These are phyloP conservation scores for Hordeum marinum DNA, from an alignment of 176 grass and related monocot species.

Conservation along the genomic window DNA sequence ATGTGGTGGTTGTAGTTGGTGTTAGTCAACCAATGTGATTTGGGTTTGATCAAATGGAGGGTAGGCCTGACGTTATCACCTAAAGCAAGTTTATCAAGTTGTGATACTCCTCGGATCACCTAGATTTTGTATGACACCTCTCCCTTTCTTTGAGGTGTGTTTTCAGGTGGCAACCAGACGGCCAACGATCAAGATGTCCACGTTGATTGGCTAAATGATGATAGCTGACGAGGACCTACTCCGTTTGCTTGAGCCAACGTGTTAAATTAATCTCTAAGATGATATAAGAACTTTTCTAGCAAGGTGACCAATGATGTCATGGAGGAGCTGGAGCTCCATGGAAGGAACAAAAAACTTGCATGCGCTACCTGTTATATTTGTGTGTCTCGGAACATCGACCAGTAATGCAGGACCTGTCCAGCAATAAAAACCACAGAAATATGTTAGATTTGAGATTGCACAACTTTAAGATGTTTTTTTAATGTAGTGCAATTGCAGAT, in stretches of 20 bases:
- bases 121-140: background rate
- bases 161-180: background rate
- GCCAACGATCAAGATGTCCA: background rate
- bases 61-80: background rate
- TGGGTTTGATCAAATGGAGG: background rate
- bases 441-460: too few species aligned
- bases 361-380: conserved; percentile 82
- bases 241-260: too few species aligned
- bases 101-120: background rate
- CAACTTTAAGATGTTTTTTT: too few species aligned
- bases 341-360: background rate
- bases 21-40: background rate
- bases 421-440: background rate
- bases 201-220: too few species aligned
- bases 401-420: conserved; percentile 78
- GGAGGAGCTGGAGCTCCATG: background rate
- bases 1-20: background rate
- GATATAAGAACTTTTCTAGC: background rate
- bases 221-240: too few species aligned
- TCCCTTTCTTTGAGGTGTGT: background rate
- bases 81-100: background rate
- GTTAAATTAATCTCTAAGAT: background rate
- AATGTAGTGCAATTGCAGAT: too few species aligned
- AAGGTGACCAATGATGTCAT: background rate
- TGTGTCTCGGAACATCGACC: conserved; percentile 83